Base-by-base conservation (phyloP, 108 stramenopile genomes). In the Nannochloropsis gaditana region DNA sequence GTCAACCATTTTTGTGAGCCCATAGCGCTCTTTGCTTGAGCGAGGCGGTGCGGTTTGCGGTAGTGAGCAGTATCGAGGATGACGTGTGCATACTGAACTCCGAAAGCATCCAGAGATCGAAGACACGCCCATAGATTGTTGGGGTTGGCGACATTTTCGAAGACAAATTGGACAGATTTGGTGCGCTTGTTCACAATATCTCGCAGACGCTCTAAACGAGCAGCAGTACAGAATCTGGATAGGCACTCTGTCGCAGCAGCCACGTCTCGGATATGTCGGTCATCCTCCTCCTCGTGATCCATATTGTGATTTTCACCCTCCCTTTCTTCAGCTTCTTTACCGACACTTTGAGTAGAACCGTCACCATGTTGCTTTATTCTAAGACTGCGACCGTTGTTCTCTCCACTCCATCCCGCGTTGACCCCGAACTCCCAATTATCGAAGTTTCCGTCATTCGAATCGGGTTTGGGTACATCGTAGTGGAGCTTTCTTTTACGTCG, bases 41-140 rank as follows among this genome's bases (percentile, higher is more conserved):
- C 41, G 11, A 42, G 9, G 19, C 81, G 41, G 42, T 42, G 42
- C 21, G 42, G 42, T 84, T 88, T 88, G 80, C 43, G 42, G 81
- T 88, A 88, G 9, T 45, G 50, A 3, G 50, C 45, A 9, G 88
- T 82, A 21, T 88, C 84, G 2, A 82, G 45, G 42, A 90, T 84
- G 47, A 90, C 82, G 43, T 90, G 89, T 19, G 80, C 88, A 42
- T 85, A 43, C 44, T 90, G 90, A 11, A 91, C 42, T 15, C 92
- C 92, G 82, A 92, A 91, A 9, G 88, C 45, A 87, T 98, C 97
- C 10, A 98, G 43, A 2, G 97, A 96, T 3, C 97, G 90, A 5
- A 98, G 86, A 86, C 96, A 96, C 9, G 97, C 97, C 93, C 94
- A 98, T 1, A 95, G 95, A 88, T 98, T 98, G 85, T 93, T 93